Percentiles rank a stretch among this genome's conserved stretches.
Conservation (phyloP, 257 asterid genomes). For the Ehretia macrophylla region DNA sequence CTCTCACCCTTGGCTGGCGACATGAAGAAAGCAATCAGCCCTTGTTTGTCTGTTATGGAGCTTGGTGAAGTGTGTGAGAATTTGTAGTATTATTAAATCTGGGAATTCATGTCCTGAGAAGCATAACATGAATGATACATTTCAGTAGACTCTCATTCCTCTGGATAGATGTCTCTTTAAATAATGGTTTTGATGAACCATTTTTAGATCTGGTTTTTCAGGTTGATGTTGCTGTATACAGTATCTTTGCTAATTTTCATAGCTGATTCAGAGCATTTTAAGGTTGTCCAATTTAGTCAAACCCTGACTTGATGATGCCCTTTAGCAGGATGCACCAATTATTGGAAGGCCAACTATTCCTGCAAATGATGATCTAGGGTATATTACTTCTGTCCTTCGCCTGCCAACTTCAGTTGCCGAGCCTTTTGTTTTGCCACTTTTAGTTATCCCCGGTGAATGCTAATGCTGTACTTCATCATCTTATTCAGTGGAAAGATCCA, state of each 20-base stretch:
- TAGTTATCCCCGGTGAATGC: background rate
- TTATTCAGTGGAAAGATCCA: constrained; percentile 50
- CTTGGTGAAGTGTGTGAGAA: background rate
- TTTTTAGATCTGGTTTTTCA: too few species aligned
- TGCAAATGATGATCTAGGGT: constrained; percentile 65
- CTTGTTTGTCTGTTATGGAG: background rate
- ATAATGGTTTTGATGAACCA: too few species aligned
- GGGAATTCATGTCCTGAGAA: too few species aligned
- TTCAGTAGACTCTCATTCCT: too few species aligned
- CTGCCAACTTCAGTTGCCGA: background rate
- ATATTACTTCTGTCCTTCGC: constrained; percentile 20
- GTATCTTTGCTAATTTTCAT: background rate
- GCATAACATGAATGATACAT: too few species aligned
- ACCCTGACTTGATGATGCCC: constrained; percentile 16
- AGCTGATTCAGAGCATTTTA: background rate
- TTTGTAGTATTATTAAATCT: background rate
- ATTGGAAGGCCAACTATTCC: constrained; percentile 87
- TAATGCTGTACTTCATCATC: background rate
- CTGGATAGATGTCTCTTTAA: too few species aligned
- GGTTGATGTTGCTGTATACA: too few species aligned
- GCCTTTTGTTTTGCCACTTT: background rate
- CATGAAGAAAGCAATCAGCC: too few species aligned
- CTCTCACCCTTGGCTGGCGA: too few species aligned
- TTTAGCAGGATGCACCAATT: constrained; percentile 67
- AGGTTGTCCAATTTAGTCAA: background rate